Evolutionary conservation across 1,284 basidiomycete species (phyloP).

Genomic region (Trichosporon coremiiforme): DNA sequence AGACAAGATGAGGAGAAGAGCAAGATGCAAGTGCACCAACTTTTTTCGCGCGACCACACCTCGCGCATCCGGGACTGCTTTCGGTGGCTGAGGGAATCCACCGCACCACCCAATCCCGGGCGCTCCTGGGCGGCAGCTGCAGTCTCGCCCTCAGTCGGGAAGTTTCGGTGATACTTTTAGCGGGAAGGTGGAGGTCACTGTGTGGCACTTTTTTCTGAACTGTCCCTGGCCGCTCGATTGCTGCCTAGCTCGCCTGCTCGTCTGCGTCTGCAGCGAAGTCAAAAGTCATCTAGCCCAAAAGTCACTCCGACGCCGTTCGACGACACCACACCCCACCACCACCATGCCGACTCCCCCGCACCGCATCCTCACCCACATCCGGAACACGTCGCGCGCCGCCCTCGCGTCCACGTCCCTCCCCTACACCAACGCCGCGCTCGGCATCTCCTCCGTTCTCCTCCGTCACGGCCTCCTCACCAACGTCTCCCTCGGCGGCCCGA

Average conservation of each 20-base stretch:
- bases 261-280: not conserved
- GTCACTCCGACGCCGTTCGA: not conserved
- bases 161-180: slow-evolving; percentile 8
- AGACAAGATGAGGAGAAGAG: not conserved
- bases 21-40: not conserved
- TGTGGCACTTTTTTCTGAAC: slow-evolving; percentile 35
- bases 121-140: not conserved
- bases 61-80: not conserved
- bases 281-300: not conserved
- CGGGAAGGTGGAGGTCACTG: not conserved
- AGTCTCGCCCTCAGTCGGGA: not conserved
- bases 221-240: not conserved
- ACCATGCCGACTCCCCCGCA: slow-evolving; percentile 45
- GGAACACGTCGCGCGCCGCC: slow-evolving; percentile 50
- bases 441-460: slow-evolving; percentile 53
- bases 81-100: not conserved
- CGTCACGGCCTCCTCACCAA: slow-evolving; percentile 54
- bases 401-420: slow-evolving; percentile 53
- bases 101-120: slow-evolving; percentile 1
- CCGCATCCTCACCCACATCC: slow-evolving; percentile 52
- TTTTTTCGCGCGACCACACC: not conserved
- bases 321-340: not conserved
- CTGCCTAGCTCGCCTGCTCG: not conserved
- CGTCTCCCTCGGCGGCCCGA: slow-evolving; percentile 50
- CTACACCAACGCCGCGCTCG: slow-evolving; percentile 48